phyloP scores from a whole-genome alignment of 768 basidiomycete species.

The Cyclocybe cylindracea region DNA sequence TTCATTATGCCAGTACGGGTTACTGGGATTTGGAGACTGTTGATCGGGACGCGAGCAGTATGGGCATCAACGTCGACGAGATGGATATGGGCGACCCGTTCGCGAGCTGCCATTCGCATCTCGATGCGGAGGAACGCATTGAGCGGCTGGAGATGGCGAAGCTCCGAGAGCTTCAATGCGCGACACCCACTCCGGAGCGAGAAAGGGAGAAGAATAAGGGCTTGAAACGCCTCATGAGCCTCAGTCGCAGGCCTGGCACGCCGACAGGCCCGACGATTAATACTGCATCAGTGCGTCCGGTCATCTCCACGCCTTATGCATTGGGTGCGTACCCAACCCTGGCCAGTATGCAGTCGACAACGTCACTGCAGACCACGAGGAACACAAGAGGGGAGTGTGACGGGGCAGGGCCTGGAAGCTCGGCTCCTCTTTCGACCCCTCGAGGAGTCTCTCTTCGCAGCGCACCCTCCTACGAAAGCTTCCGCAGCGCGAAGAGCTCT shows the following conservation, averaged over 20 bases:
- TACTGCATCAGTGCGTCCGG: constrained; percentile 24
- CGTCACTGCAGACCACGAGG: constrained; percentile 10
- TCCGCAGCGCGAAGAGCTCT: constrained; percentile 40
- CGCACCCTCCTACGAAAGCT: constrained; percentile 48
- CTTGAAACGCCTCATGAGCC: constrained; percentile 36
- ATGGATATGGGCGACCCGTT: constrained; percentile 38
- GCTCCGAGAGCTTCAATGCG: constrained; percentile 21
- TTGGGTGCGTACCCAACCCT: constrained; percentile 35
- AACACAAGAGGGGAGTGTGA: constrained; percentile 1
- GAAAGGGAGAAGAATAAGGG: constrained; percentile 25
- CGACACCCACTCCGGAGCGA: constrained; percentile 24
- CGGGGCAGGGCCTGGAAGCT: constrained; percentile 5
- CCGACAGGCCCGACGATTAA: constrained; percentile 11
- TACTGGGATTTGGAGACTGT: constrained; percentile 26
- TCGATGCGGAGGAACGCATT: constrained; percentile 12
- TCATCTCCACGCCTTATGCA: constrained; percentile 48
- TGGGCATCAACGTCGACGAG: constrained; percentile 35
- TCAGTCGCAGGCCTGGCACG: constrained; percentile 24
- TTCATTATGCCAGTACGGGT: constrained; percentile 46
- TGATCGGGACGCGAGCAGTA: constrained; percentile 15
- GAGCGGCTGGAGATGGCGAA: constrained; percentile 15
- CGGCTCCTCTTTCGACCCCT: constrained; percentile 10
- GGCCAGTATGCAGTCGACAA: constrained; percentile 12
- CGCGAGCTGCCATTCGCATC: constrained; percentile 12
- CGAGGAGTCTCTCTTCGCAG: constrained; percentile 26